These are phyloP conservation scores for Phytophthora sp. DNA, from an alignment of 352 stramenopile species.

Conservation along the genomic window DNA sequence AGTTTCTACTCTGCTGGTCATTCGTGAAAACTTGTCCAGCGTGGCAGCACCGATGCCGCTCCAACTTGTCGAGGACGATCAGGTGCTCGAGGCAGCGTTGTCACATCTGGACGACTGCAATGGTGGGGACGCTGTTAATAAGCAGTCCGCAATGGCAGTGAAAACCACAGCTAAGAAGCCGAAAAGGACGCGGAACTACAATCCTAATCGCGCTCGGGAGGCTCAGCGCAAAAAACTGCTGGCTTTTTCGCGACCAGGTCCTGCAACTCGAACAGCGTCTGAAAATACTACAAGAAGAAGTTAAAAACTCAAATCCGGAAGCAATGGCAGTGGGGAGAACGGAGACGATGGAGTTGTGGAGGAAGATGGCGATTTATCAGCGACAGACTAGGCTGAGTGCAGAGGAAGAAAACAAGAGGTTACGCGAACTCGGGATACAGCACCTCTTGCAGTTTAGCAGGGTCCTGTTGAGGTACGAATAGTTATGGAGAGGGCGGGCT, in stretches of 20 bases:
- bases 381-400: conserved; percentile 6
- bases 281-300: conserved; percentile 1
- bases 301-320: not conserved
- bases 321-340: not conserved
- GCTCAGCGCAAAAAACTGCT: conserved; percentile 17
- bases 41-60: not conserved
- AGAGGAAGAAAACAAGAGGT: conserved; percentile 22
- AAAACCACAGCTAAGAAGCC: not conserved
- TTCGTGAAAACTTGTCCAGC: not conserved
- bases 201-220: conserved; percentile 31
- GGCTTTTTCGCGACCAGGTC: conserved; percentile 11
- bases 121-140: not conserved
- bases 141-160: not conserved
- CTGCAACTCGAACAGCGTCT: conserved; percentile 13
- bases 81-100: conserved; percentile 22
- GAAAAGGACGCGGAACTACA: conserved; percentile 22
- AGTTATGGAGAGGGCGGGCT: too few relatives aligned
- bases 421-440: conserved; percentile 17
- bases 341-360: conserved; percentile 14
- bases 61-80: conserved; percentile 18
- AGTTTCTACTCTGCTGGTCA: not conserved
- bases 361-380: conserved; percentile 12
- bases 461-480: conserved; percentile 1
- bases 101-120: conserved; percentile 29
- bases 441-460: not conserved